phyloP scores from a whole-genome alignment of 1,139 yeast species.

The Suhomyces kunorum region DNA sequence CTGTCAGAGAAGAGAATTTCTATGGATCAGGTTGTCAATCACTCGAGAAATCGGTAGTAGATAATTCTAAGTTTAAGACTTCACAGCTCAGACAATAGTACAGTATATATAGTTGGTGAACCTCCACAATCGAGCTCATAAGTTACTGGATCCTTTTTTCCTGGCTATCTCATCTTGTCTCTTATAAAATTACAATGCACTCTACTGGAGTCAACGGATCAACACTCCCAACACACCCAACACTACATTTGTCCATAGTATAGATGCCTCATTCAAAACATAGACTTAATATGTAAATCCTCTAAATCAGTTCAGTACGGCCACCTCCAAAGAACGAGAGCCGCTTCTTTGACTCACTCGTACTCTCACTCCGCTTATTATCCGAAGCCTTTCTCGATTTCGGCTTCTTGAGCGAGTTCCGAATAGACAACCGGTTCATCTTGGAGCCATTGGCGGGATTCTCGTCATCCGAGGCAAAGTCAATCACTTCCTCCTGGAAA shows the following conservation, averaged over 20 bases:
- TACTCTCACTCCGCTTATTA: conserved; percentile 37
- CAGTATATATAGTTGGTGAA: too few species aligned
- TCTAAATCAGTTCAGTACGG: conserved; percentile 6
- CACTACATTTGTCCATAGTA: neutral
- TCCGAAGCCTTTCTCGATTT: conserved; percentile 38
- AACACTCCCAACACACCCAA: neutral
- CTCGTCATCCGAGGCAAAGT: conserved; percentile 53
- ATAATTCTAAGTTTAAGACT: too few species aligned
- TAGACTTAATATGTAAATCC: neutral
- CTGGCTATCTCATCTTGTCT: neutral
- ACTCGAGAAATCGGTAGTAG: too few species aligned
- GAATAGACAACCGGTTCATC: conserved; percentile 45
- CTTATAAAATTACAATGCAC: too few species aligned
- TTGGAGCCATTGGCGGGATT: conserved; percentile 39
- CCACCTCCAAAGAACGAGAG: conserved; percentile 33
- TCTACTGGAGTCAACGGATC: too few species aligned
- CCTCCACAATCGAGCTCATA: too few species aligned
- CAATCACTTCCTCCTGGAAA: conserved; percentile 48
- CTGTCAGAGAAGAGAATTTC: too few species aligned
- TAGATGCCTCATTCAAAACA: conserved; percentile 1
- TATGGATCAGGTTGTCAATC: too few species aligned
- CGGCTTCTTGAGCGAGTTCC: conserved; percentile 42
- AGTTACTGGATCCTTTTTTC: too few species aligned
- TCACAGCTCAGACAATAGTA: too few species aligned
- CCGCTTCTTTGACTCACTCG: conserved; percentile 31